Conservation (phyloP, 352 stramenopile genomes). For the Pythium grandisporangium region DNA sequence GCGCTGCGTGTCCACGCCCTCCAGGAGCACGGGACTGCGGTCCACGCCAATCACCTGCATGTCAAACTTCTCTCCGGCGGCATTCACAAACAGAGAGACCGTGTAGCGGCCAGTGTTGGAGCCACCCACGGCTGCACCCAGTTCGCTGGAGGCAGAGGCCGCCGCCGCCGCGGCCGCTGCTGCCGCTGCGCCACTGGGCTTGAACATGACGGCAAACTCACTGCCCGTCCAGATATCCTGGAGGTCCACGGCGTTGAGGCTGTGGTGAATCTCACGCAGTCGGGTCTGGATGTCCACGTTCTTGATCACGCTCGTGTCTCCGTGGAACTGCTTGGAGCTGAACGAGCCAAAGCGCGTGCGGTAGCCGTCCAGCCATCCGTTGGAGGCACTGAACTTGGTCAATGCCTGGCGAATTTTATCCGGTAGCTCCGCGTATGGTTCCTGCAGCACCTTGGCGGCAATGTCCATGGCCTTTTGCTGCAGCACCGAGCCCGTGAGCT, state of each 20-base stretch:
- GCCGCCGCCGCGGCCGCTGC: constrained; percentile 3
- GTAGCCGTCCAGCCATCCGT: constrained; percentile 83
- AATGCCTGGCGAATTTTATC: constrained; percentile 72
- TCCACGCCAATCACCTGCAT: constrained; percentile 76
- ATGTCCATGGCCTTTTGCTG: constrained; percentile 83
- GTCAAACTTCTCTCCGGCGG: constrained; percentile 69
- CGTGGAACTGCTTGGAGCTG: constrained; percentile 55
- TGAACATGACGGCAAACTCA: constrained; percentile 69
- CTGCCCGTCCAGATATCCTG: constrained; percentile 74
- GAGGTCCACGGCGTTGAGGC: constrained; percentile 40
- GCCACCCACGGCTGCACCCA: background rate
- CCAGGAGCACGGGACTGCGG: constrained; percentile 38
- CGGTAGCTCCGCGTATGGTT: constrained; percentile 54
- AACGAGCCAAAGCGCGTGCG: constrained; percentile 76
- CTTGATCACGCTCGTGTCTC: constrained; percentile 67
- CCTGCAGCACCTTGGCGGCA: constrained; percentile 60
- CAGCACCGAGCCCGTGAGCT: constrained; percentile 71
- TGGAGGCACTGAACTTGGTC: constrained; percentile 70
- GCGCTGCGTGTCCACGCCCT: constrained; percentile 49
- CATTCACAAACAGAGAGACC: constrained; percentile 69
- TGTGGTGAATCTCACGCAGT: constrained; percentile 74
- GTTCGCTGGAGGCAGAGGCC: background rate
- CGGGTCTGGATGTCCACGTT: constrained; percentile 79
- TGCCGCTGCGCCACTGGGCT: constrained; percentile 8
- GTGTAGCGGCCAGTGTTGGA: constrained; percentile 40